Percentiles rank a stretch among this genome's conserved stretches.
phyloP scores from a whole-genome alignment of 768 basidiomycete genomes.

The Omphalotus guepiniiformis region DNA sequence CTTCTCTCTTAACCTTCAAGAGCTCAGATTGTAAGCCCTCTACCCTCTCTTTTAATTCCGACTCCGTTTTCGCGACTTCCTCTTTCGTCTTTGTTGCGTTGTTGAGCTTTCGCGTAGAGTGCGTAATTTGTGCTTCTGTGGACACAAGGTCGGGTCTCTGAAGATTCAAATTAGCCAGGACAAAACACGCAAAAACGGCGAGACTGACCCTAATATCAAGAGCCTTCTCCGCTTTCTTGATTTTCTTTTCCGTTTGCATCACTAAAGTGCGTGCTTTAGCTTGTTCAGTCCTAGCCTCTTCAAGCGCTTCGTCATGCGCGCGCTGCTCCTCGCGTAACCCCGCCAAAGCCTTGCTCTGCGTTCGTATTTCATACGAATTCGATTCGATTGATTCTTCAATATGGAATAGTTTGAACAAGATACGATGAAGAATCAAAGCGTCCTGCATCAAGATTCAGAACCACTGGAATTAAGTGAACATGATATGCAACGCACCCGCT shows the following conservation, averaged over 20 bases:
- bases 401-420: conserved; percentile 86
- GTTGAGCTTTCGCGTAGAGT: conserved; percentile 72
- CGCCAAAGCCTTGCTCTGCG: conserved; percentile 67
- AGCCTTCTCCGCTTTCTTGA: conserved; percentile 89
- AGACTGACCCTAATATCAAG: conserved; percentile 69
- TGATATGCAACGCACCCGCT: conserved; percentile 50
- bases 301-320: conserved; percentile 65
- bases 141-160: conserved; percentile 84
- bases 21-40: conserved; percentile 61
- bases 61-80: conserved; percentile 55
- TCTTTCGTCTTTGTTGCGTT: conserved; percentile 63
- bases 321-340: conserved; percentile 68
- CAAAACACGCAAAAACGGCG: neutral
- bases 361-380: conserved; percentile 65
- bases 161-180: neutral
- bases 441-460: conserved; percentile 50
- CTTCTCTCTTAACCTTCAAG: conserved; percentile 57
- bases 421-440: conserved; percentile 72
- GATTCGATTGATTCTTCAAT: conserved; percentile 79
- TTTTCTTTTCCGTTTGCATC: conserved; percentile 78
- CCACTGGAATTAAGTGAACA: conserved; percentile 8
- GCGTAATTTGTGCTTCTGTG: conserved; percentile 83
- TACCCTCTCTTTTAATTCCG: conserved; percentile 44
- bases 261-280: conserved; percentile 72
- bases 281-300: conserved; percentile 72